Conservation (phyloP, 2,329 filamentous ascomycete species). For the Phymatotrichopsis omnivora region DNA sequence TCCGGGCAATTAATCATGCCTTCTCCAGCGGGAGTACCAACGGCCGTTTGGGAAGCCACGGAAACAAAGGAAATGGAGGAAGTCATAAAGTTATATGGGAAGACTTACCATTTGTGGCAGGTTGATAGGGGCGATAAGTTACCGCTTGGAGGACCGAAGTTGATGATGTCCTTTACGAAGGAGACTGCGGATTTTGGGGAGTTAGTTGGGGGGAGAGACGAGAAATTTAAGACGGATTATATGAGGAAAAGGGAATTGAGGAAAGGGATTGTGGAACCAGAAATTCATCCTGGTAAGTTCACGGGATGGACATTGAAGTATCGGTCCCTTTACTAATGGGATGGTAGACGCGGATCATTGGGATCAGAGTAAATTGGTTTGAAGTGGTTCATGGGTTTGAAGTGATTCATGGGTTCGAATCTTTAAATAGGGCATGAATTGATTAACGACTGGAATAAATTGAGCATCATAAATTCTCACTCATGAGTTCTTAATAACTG, state of each 20-base stretch:
- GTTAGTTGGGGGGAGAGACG: constrained; percentile 40
- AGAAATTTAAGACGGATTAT: constrained; percentile 41
- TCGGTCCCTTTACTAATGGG: not conserved
- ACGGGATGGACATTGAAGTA: not conserved
- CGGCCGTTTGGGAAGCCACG: constrained; percentile 58
- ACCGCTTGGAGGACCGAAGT: constrained; percentile 44
- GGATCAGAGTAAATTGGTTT: constrained; percentile 19
- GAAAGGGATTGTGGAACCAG: constrained; percentile 37
- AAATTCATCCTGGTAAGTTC: constrained; percentile 35
- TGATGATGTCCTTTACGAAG: constrained; percentile 48
- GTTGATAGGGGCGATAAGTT: constrained; percentile 54
- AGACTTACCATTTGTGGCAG: constrained; percentile 81
- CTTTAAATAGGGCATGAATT: too few species aligned
- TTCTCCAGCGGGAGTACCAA: constrained; percentile 45
- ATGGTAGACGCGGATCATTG: constrained; percentile 21
- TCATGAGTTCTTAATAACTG: too few species aligned
- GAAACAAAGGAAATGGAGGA: constrained; percentile 75
- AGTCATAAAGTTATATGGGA: constrained; percentile 65
- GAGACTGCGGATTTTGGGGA: constrained; percentile 43
- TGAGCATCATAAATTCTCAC: too few species aligned
- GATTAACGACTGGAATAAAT: too few species aligned
- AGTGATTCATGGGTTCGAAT: too few species aligned
- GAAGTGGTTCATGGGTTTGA: not conserved
- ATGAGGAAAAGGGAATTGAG: constrained; percentile 40
- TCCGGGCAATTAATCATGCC: constrained; percentile 75